Base-by-base conservation (phyloP, 1,139 yeast genomes). In the Scheffersomyces lignicola region DNA sequence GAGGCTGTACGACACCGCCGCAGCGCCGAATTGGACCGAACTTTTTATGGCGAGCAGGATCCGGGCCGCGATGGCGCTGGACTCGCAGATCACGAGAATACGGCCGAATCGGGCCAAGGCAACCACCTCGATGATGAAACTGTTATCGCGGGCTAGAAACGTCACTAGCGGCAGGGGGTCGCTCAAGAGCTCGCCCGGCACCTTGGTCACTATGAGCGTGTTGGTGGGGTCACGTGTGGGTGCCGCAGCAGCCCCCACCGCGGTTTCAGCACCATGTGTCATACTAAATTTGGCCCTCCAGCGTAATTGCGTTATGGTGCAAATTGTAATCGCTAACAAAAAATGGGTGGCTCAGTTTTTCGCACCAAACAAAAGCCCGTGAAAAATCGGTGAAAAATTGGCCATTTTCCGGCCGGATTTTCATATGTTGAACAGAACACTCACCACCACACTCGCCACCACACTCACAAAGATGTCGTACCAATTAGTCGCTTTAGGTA, bases 401-500 rank as follows among this genome's bases (percentile, higher is more conserved):
- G n/a, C n/a, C n/a, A n/a, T n/a, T n/a, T n/a, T n/a, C n/a, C n/a
- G n/a, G n/a, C n/a, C n/a, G n/a, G n/a, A 23, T 13, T 7, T 17
- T 28, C 28, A 12, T 28, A 28, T 28, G 21, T 28, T 28, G 18
- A 17, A 15, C 23, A 10, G 10, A 28, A 8, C 6, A 29, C 5
- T 25, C 7, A n/a, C 28, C 28, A 24, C 10, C 45, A 77, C 83
- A 38, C 78, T 78, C 20, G 77, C 83, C 45, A 45, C 40, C 31
- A 16, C 29, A 26, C 16, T 26, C 11, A 26, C 21, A 26, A 26
- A 16, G 6, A 67, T 67, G 73, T 59, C 73, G 24, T 69, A 52
- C 55, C 69, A 64, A 35, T 61, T 70, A 51, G 76, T 70, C 39
- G 68, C 74, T 52, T 64, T 70, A 51, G 76, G 76, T 42, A 70